A percentile compares a stretch with the other conserved stretches of the same genome.
Conservation (phyloP, 2,329 filamentous ascomycete genomes). For the Cercospora sesami region DNA sequence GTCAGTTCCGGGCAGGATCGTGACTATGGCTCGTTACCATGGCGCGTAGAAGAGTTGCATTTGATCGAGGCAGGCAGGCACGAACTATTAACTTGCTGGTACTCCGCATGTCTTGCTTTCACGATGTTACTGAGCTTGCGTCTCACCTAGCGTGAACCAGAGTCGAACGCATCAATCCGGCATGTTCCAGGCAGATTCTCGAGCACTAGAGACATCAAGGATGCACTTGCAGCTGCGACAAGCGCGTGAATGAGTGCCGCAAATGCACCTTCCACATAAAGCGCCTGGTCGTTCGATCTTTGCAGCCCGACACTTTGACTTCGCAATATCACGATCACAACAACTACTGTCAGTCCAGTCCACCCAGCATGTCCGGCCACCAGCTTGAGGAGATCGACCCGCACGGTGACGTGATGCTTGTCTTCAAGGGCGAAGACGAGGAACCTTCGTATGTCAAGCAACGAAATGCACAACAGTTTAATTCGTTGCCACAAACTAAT, state of each 20-base stretch:
- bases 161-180: neutral
- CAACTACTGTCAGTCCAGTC: neutral
- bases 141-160: neutral
- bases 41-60: neutral
- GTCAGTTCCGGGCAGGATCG: neutral
- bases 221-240: neutral
- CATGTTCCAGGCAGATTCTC: neutral
- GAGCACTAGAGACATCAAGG: neutral
- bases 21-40: neutral
- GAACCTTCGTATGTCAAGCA: neutral
- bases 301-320: neutral
- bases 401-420: conserved; percentile 37
- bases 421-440: neutral
- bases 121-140: neutral
- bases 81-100: neutral
- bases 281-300: neutral
- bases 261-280: neutral
- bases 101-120: neutral
- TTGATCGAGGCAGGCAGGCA: neutral
- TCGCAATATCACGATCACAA: neutral
- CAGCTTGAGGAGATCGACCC: conserved; percentile 37
- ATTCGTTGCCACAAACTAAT: neutral
- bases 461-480: neutral
- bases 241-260: neutral
- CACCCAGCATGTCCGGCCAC: neutral